Base-by-base conservation (phyloP, 2,329 filamentous ascomycete genomes). In the Hypoxylon rubiginosum region DNA sequence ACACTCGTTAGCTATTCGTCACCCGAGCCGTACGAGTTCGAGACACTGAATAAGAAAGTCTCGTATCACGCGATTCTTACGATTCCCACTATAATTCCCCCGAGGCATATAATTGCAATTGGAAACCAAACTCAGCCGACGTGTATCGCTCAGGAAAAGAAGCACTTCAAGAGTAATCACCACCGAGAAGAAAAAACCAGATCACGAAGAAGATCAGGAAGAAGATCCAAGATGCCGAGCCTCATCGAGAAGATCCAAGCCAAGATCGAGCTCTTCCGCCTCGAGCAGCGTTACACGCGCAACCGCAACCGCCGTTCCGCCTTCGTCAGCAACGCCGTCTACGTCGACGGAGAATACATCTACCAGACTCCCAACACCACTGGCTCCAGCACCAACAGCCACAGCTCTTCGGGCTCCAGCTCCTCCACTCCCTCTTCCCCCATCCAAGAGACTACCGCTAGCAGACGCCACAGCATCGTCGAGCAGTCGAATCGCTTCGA, bases 281-380 rank as follows among this genome's bases (percentile, higher is more conserved):
- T 98, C 72, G 95, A 98, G 83, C 91, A 97, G 83, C 91, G 93
- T 74, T 98, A 98, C 85, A 97, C 94, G 55, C 92, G 92, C 75
- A 91, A 93, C 78, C 93, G 95, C 75, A 82, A 89, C 74, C 92
- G 95, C 73, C 93, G 95, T 79, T 94, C 90, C 58, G 96, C 92
- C 66, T 97, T 97, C 79, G 90, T 92, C 76, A 94, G 92, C 76
- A 94, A 93, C 75, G 95, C 94, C 30, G 87, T 92, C 78, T 98
- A 98, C 80, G 92, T 97, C 70, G 93, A 98, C 78, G 96, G 94
- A 81, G 95, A 97, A 83, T 97, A 97, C 83, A 85, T 97, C 79
- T 97, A 94, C 85, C 85, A 89, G 76, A 88, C 85, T 0, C 87
- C 88, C 68, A 85, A 80, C 79, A 82, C 83, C 56, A 89, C 86